A percentile compares a stretch with the other conserved stretches of the same genome.
Evolutionary conservation across 2,329 filamentous ascomycete species (phyloP).

Genomic region (Aspergillus carbonarius): DNA sequence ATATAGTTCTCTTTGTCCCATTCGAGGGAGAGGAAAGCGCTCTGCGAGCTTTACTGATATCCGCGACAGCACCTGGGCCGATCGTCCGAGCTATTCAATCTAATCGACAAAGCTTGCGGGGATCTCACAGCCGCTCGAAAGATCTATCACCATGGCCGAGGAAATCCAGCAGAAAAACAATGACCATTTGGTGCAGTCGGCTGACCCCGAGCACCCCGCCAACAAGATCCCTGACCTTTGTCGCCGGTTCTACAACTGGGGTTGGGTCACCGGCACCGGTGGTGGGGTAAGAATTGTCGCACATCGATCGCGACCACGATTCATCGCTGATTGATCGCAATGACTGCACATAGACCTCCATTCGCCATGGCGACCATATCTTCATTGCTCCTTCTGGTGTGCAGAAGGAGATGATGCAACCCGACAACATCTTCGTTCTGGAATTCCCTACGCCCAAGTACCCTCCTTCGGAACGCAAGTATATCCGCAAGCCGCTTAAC

Average conservation of each 20-base stretch:
- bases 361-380: slow-evolving; percentile 72
- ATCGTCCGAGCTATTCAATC: slow-evolving; percentile 2
- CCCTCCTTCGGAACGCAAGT: slow-evolving; percentile 60
- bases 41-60: not conserved
- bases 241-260: slow-evolving; percentile 90
- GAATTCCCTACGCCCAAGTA: slow-evolving; percentile 68
- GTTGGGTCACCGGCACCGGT: slow-evolving; percentile 67
- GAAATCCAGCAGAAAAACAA: slow-evolving; percentile 31
- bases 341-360: slow-evolving; percentile 35
- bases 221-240: slow-evolving; percentile 94
- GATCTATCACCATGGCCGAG: slow-evolving; percentile 25
- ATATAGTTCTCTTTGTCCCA: not conserved
- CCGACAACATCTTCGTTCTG: slow-evolving; percentile 91
- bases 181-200: slow-evolving; percentile 59
- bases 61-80: not conserved
- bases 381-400: slow-evolving; percentile 96
- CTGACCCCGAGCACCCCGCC: slow-evolving; percentile 81
- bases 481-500: slow-evolving; percentile 69
- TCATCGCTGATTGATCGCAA: slow-evolving; percentile 5
- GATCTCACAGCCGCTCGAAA: not conserved
- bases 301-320: not conserved
- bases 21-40: not conserved
- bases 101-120: not conserved
- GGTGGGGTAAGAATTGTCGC: slow-evolving; percentile 38
- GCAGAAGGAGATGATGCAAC: slow-evolving; percentile 94